Conservation (phyloP, 108 stramenopile genomes). For the Cyclotella sp. region DNA sequence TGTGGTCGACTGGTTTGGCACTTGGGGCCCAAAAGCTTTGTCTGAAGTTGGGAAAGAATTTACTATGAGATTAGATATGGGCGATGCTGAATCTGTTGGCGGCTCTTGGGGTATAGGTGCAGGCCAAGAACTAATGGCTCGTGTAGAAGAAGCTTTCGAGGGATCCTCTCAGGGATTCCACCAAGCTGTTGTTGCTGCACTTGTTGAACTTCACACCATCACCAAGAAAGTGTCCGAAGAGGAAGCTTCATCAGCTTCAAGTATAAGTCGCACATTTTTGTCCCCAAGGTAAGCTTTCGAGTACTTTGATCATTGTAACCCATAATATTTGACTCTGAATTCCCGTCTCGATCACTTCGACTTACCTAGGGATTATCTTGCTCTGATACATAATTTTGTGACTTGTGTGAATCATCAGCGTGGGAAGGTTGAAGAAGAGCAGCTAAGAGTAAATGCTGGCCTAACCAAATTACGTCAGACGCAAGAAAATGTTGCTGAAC, state of each 20-base stretch:
- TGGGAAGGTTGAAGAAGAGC: conserved; percentile 92
- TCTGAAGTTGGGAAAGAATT: conserved; percentile 89
- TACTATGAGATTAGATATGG: conserved; percentile 80
- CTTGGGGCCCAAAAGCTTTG: conserved; percentile 94
- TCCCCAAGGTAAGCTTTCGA: conserved; percentile 61
- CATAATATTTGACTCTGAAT: no score
- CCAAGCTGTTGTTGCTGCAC: conserved; percentile 94
- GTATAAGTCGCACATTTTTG: conserved; percentile 81
- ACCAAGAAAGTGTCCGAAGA: conserved; percentile 78
- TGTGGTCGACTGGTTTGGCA: conserved; percentile 99
- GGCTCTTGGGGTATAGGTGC: conserved; percentile 87
- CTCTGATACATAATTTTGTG: conserved; percentile 94
- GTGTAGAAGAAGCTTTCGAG: conserved; percentile 72
- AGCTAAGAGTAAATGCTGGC: conserved; percentile 96
- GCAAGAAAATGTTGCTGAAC: conserved; percentile 91
- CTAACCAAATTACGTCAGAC: conserved; percentile 94
- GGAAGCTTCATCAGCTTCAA: conserved; percentile 54
- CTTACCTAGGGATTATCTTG: conserved; percentile 87
- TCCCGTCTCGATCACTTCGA: no score
- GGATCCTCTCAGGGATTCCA: conserved; percentile 65
- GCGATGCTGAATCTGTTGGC: conserved; percentile 83
- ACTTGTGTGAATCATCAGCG: conserved; percentile 77
- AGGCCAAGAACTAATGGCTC: conserved; percentile 73
- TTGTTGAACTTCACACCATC: conserved; percentile 88
- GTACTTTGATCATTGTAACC: neutral